phyloP scores from a whole-genome alignment of 2,329 filamentous ascomycete genomes.

The Pseudogymnoascus destructans region DNA sequence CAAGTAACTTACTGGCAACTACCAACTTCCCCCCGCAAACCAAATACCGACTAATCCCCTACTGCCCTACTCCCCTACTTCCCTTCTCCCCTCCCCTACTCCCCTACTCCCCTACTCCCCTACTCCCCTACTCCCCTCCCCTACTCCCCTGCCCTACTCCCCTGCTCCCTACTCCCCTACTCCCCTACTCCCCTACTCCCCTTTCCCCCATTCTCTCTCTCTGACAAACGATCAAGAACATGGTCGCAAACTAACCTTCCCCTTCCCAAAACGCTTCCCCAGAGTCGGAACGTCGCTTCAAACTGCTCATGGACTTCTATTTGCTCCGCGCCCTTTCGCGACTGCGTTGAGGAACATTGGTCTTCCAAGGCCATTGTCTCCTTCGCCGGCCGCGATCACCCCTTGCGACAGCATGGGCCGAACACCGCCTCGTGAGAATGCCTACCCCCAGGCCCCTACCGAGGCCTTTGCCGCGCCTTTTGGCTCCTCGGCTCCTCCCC shows the following conservation, averaged over 20 bases:
- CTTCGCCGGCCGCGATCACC: constrained; percentile 25
- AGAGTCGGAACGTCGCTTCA: constrained; percentile 1
- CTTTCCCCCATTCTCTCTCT: background rate
- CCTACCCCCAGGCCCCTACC: constrained; percentile 15
- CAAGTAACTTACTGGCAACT: too few species aligned
- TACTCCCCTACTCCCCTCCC: background rate
- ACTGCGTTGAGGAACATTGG: constrained; percentile 47
- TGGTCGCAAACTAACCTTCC: background rate
- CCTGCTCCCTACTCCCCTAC: background rate
- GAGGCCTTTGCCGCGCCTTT: constrained; percentile 17
- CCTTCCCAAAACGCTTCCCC: background rate
- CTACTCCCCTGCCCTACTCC: background rate
- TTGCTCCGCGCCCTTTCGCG: constrained; percentile 41
- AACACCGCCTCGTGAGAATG: constrained; percentile 20
- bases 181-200: background rate
- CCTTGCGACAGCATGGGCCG: constrained; percentile 32
- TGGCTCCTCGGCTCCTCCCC: constrained; percentile 27
- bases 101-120: background rate
- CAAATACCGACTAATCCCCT: background rate
- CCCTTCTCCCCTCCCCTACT: background rate
- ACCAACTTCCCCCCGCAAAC: background rate
- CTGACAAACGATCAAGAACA: background rate
- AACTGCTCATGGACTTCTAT: constrained; percentile 37
- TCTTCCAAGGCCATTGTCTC: constrained; percentile 39
- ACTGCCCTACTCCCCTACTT: background rate